A percentile compares a stretch with the other conserved stretches of the same genome.
Evolutionary conservation across 1,139 yeast genomes (phyloP).

Genomic region (Debaryomyces singareniensis): DNA sequence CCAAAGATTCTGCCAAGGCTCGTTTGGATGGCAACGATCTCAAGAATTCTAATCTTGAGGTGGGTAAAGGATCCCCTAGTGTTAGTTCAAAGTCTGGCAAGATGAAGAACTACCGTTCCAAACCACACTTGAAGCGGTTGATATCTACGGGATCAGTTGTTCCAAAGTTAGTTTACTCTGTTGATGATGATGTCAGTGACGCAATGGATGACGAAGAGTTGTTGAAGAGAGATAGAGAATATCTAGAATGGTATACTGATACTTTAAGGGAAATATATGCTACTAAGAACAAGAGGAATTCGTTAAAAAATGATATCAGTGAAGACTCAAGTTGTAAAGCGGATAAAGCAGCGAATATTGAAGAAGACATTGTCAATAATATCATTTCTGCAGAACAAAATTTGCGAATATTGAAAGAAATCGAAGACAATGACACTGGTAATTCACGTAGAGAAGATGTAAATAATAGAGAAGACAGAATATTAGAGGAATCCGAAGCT

Average conservation of each 20-base stretch:
- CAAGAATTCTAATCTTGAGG: too few species aligned
- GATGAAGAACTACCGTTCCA: constrained; percentile 15
- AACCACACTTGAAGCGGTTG: constrained; percentile 10
- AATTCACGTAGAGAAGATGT: constrained; percentile 9
- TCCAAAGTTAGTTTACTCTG: constrained; percentile 47
- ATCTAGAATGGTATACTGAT: constrained; percentile 66
- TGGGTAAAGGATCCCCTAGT: constrained; percentile 2
- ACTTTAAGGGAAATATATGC: constrained; percentile 46
- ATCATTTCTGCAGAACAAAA: constrained; percentile 17
- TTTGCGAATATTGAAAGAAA: constrained; percentile 12
- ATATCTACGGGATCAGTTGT: constrained; percentile 9
- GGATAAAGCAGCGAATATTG: constrained; percentile 6
- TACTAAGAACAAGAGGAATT: constrained; percentile 13
- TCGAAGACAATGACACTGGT: constrained; percentile 8
- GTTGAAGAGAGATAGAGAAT: constrained; percentile 53
- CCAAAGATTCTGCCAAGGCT: too few species aligned
- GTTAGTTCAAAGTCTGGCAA: constrained; percentile 6
- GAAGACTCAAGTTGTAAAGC: background rate
- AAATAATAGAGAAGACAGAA: constrained; percentile 5
- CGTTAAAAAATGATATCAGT: background rate
- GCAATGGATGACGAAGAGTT: constrained; percentile 41
- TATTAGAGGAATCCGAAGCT: constrained; percentile 5
- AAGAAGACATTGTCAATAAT: constrained; percentile 12
- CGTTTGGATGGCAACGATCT: background rate
- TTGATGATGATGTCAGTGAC: constrained; percentile 61